Evolutionary conservation across 116 monocot species (phyloP).

Genomic region (Posidonia oceanica): DNA sequence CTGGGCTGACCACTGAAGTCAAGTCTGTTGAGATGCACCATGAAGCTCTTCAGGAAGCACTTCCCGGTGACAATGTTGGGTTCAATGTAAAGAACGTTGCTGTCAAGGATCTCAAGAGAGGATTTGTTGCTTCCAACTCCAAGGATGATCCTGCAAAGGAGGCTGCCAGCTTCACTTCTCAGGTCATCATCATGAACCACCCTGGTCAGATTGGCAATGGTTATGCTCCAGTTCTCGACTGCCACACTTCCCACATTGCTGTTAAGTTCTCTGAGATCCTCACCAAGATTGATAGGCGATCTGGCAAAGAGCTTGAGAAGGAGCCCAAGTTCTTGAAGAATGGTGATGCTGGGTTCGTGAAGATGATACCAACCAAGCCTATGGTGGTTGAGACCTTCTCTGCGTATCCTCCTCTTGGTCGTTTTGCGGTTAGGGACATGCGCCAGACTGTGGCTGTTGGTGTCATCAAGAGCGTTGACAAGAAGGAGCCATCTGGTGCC

Average conservation of each 20-base stretch:
- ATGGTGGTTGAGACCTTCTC: constrained; percentile 26
- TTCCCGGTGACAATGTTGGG: constrained; percentile 24
- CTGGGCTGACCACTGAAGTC: constrained; percentile 22
- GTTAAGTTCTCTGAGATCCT: constrained; percentile 25
- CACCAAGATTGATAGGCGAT: constrained; percentile 22
- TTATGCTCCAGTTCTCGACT: constrained; percentile 20
- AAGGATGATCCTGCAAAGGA: constrained; percentile 25
- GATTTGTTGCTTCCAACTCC: constrained; percentile 21
- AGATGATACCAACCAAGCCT: constrained; percentile 27
- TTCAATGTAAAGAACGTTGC: constrained; percentile 32
- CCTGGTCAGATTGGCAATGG: no score
- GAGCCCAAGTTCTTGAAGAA: constrained; percentile 31
- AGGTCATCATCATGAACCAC: constrained; percentile 7
- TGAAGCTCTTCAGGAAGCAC: constrained; percentile 14
- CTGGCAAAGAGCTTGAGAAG: constrained; percentile 22
- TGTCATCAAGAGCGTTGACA: neutral
- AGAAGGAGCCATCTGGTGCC: constrained; percentile 21
- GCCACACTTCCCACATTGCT: constrained; percentile 27
- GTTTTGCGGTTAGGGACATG: constrained; percentile 24
- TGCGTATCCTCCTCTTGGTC: constrained; percentile 19
- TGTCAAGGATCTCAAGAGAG: constrained; percentile 25
- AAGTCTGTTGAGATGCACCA: constrained; percentile 27
- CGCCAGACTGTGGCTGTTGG: constrained; percentile 21
- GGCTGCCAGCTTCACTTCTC: constrained; percentile 22
- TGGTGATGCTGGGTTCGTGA: constrained; percentile 20